Evolutionary conservation across 1,284 basidiomycete genomes (phyloP).

Genomic region (Boletellus dicymbophilus): DNA sequence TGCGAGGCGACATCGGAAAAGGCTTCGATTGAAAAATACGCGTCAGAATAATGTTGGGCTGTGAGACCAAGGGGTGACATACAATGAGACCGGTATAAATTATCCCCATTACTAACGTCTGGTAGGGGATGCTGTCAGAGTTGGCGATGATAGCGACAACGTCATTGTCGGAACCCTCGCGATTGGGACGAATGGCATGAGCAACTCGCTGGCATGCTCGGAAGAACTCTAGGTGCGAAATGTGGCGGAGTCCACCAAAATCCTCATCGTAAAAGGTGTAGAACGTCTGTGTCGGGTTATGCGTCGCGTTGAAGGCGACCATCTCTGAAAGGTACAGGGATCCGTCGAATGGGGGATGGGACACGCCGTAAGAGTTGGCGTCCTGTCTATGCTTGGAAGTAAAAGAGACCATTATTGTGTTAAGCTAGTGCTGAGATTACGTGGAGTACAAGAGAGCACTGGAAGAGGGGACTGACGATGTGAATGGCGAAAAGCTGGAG

Average conservation of each 20-base stretch:
- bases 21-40: background rate
- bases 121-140: background rate
- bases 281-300: background rate
- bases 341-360: background rate
- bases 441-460: too few relatives aligned
- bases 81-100: background rate
- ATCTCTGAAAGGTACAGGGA: background rate
- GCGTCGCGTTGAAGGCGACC: background rate
- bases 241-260: background rate
- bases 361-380: too few relatives aligned
- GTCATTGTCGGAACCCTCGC: background rate
- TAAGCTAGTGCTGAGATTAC: background rate
- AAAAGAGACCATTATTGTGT: constrained; percentile 19
- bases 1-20: background rate
- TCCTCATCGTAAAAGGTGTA: background rate
- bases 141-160: background rate
- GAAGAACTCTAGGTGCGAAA: background rate
- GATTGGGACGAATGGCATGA: background rate
- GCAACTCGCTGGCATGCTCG: background rate
- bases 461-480: background rate
- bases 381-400: too few relatives aligned
- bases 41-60: background rate
- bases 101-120: background rate
- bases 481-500: background rate
- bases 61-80: too few relatives aligned